Conservation (phyloP, 331 rosid genomes). For the Quercus lobata region DNA sequence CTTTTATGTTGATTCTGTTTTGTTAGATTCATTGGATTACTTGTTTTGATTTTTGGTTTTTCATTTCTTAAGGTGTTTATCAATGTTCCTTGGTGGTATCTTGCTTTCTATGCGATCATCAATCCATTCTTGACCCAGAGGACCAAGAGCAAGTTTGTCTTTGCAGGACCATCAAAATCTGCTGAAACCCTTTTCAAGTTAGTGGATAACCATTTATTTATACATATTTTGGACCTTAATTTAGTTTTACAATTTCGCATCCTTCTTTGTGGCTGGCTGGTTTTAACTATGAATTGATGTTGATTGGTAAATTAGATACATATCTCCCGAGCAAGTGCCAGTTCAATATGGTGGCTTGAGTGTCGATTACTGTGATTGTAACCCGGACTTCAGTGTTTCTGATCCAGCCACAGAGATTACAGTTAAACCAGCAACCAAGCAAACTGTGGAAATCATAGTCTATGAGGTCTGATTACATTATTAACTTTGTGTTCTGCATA, state of each 20-base stretch:
- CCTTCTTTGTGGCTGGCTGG: background rate
- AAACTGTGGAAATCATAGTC: conserved; percentile 85
- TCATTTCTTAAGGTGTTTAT: conserved; percentile 54
- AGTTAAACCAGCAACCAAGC: conserved; percentile 79
- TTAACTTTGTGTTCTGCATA: conserved; percentile 1
- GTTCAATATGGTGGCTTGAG: conserved; percentile 89
- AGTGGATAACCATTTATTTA: conserved; percentile 11
- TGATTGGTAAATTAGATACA: conserved; percentile 47
- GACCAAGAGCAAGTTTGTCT: conserved; percentile 91
- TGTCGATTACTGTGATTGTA: conserved; percentile 89
- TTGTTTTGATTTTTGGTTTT: background rate
- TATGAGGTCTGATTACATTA: conserved; percentile 57
- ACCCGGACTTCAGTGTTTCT: conserved; percentile 71
- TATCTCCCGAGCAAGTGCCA: conserved; percentile 84
- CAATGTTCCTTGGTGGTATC: conserved; percentile 98
- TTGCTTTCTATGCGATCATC: conserved; percentile 80
- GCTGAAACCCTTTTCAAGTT: conserved; percentile 85
- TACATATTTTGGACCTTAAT: background rate
- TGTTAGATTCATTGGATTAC: background rate
- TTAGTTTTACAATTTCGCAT: background rate
- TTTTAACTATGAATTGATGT: conserved; percentile 5
- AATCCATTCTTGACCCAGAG: conserved; percentile 87
- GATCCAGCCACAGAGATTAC: conserved; percentile 62
- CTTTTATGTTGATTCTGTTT: background rate
- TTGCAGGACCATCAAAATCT: conserved; percentile 67